Percentiles rank a stretch among this genome's conserved stretches.
phyloP scores from a whole-genome alignment of 192 early-diverging fungal species.

The Coemansia sp. region DNA sequence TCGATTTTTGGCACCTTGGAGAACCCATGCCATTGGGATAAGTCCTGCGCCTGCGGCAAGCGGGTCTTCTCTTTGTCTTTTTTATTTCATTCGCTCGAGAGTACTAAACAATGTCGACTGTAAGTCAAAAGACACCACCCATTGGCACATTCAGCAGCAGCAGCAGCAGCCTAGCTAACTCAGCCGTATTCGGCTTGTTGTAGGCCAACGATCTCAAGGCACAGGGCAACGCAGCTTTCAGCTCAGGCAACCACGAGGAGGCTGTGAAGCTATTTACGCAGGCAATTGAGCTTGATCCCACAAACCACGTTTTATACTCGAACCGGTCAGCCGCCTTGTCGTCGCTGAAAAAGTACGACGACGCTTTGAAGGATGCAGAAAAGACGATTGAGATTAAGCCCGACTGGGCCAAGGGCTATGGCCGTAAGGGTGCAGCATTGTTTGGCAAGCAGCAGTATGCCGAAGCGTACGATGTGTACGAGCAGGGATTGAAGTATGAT shows the following conservation, averaged over 20 bases:
- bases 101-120: constrained; percentile 21
- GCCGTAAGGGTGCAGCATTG: constrained; percentile 85
- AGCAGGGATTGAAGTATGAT: constrained; percentile 74
- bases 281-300: constrained; percentile 81
- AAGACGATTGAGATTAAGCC: constrained; percentile 81
- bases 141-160: background rate
- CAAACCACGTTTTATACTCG: constrained; percentile 90
- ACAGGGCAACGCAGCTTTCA: constrained; percentile 82
- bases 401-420: constrained; percentile 89
- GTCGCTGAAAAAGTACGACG: constrained; percentile 71
- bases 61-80: background rate
- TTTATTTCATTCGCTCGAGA: background rate
- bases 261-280: constrained; percentile 78
- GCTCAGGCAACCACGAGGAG: constrained; percentile 68
- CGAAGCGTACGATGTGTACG: constrained; percentile 77
- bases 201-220: constrained; percentile 73
- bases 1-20: background rate
- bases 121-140: constrained; percentile 9
- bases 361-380: constrained; percentile 80
- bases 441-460: constrained; percentile 65
- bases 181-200: background rate
- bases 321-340: constrained; percentile 88
- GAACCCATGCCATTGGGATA: too few species aligned
- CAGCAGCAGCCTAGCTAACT: background rate
- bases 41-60: background rate